Percentiles rank a stretch among this genome's conserved stretches.
phyloP scores from a whole-genome alignment of 257 asterid species.

The Solanum microdontum region DNA sequence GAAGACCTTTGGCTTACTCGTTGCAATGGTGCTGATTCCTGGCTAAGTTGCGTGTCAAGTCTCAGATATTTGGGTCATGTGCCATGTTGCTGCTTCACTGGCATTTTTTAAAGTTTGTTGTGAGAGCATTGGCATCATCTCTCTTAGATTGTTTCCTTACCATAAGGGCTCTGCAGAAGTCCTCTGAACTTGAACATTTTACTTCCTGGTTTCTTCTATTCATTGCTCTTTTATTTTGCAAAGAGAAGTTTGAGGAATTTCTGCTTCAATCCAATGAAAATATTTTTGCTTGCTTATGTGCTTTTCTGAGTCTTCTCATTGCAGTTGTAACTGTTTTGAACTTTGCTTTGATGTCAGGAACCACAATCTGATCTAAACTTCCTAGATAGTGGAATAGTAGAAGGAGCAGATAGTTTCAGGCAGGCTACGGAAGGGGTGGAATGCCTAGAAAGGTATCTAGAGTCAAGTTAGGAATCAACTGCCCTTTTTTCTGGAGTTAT shows the following conservation, averaged over 20 bases:
- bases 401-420: slow-evolving; percentile 34
- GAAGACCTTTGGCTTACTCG: background rate
- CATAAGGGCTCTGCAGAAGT: background rate
- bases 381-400: slow-evolving; percentile 49
- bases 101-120: background rate
- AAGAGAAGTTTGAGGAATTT: background rate
- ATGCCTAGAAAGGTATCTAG: slow-evolving; percentile 44
- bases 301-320: background rate
- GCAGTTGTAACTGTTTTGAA: background rate
- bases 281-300: background rate
- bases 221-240: background rate
- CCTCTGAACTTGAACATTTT: background rate
- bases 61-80: background rate
- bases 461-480: background rate
- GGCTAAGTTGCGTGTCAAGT: background rate
- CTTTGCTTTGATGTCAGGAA: slow-evolving; percentile 31
- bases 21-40: background rate
- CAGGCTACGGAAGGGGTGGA: slow-evolving; percentile 30
- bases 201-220: background rate
- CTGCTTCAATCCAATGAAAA: background rate
- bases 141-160: background rate
- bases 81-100: background rate
- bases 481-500: background rate
- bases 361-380: slow-evolving; percentile 19
- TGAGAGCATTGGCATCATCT: background rate